Percentiles rank a stretch among this genome's conserved stretches.
These are phyloP conservation scores for Cryptococcus wingfieldii DNA, from an alignment of 1,284 basidiomycete genomes.

Conservation along the genomic window DNA sequence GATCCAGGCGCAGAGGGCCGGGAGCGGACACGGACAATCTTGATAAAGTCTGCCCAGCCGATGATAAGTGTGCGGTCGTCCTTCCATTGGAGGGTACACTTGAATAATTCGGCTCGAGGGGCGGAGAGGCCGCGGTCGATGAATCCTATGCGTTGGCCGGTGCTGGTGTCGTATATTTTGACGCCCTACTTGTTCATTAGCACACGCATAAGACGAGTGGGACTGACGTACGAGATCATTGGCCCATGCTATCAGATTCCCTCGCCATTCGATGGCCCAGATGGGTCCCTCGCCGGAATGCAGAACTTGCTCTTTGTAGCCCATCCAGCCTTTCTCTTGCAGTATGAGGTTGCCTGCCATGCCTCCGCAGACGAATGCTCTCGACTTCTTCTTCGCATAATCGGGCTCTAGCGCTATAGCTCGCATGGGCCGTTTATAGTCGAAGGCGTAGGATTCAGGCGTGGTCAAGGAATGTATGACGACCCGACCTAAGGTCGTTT, in stretches of 20 bases:
- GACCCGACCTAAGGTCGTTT: constrained; percentile 63
- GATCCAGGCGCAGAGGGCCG: constrained; percentile 53
- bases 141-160: constrained; percentile 76
- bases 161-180: constrained; percentile 82
- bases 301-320: constrained; percentile 82
- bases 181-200: constrained; percentile 61
- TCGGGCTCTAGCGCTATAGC: constrained; percentile 85
- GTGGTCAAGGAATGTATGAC: constrained; percentile 79
- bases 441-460: constrained; percentile 78
- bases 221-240: constrained; percentile 68
- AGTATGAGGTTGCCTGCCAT: constrained; percentile 80
- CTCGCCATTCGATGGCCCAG: constrained; percentile 85
- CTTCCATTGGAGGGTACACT: constrained; percentile 86
- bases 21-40: constrained; percentile 69
- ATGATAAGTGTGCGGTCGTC: constrained; percentile 85
- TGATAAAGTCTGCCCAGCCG: constrained; percentile 92
- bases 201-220: background rate
- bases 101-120: constrained; percentile 88
- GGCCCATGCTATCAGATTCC: constrained; percentile 89
- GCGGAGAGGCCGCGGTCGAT: constrained; percentile 77
- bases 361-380: constrained; percentile 90
- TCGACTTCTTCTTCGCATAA: constrained; percentile 73
- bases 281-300: constrained; percentile 91
- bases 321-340: constrained; percentile 94
- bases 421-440: constrained; percentile 89